phyloP scores from a whole-genome alignment of 352 stramenopile genomes.

The Phytophthora meadii region DNA sequence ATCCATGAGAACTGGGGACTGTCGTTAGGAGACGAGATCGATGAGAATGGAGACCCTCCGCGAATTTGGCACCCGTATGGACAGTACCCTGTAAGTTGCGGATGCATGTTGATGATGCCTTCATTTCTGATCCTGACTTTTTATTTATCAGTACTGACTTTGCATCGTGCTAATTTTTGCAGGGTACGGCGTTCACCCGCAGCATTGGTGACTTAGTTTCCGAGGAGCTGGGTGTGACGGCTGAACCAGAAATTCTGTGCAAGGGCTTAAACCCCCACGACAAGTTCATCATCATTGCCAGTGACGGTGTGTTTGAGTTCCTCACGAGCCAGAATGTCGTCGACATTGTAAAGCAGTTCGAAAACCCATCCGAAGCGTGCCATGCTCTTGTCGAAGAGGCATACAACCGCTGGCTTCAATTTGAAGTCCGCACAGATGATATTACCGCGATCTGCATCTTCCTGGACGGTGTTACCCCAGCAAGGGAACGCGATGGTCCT shows the following conservation, averaged over 20 bases:
- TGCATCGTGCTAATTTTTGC: slow-evolving; percentile 18
- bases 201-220: slow-evolving; percentile 96
- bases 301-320: slow-evolving; percentile 96
- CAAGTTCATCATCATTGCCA: slow-evolving; percentile 93
- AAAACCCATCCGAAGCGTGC: slow-evolving; percentile 90
- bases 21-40: slow-evolving; percentile 91
- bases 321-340: slow-evolving; percentile 95
- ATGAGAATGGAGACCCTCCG: slow-evolving; percentile 91
- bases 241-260: slow-evolving; percentile 93
- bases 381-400: slow-evolving; percentile 91
- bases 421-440: slow-evolving; percentile 95
- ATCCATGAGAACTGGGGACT: slow-evolving; percentile 93
- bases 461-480: slow-evolving; percentile 68
- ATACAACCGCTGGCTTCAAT: slow-evolving; percentile 94
- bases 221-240: slow-evolving; percentile 91
- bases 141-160: slow-evolving; percentile 15
- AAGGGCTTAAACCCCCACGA: slow-evolving; percentile 90
- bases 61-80: slow-evolving; percentile 92
- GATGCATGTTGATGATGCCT: neutral
- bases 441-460: slow-evolving; percentile 94
- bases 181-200: slow-evolving; percentile 98
- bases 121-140: slow-evolving; percentile 20
- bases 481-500: slow-evolving; percentile 62
- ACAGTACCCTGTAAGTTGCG: slow-evolving; percentile 73
- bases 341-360: slow-evolving; percentile 89